Percentiles rank a stretch among this genome's conserved stretches.
phyloP scores from a whole-genome alignment of 2,329 filamentous ascomycete species.

The Arthrobotrys pseudoclavata region DNA sequence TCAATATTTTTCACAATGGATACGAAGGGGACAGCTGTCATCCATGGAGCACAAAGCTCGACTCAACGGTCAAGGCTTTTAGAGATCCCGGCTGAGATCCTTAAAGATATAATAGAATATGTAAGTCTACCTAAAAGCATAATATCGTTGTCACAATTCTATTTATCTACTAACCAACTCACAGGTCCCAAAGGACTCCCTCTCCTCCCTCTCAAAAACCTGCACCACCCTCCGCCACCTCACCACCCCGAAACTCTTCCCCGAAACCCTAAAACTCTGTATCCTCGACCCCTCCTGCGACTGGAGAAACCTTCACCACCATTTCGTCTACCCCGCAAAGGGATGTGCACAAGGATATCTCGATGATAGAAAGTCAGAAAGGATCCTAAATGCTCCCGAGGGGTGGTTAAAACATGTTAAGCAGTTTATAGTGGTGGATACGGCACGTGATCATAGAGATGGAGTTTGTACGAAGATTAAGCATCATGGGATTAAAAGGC shows the following conservation, averaged over 20 bases:
- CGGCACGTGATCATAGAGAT: background rate
- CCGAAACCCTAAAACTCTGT: background rate
- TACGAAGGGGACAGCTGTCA: no score
- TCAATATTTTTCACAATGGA: no score
- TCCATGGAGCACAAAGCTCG: no score
- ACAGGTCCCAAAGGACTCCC: background rate
- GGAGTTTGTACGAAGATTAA: background rate
- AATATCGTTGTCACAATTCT: no score
- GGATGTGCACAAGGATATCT: slow-evolving; percentile 13
- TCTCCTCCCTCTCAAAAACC: background rate
- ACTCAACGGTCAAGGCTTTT: background rate
- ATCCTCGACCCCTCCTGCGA: background rate
- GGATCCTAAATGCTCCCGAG: background rate
- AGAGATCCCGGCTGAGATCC: background rate
- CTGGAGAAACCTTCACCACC: background rate
- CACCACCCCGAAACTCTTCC: background rate
- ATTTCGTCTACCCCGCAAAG: background rate
- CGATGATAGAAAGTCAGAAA: background rate
- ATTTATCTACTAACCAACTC: background rate
- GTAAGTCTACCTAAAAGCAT: background rate
- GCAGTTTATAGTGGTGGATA: background rate
- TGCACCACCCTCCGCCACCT: background rate
- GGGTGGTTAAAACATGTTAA: background rate
- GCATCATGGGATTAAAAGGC: background rate
- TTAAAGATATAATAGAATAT: slow-evolving; percentile 4